Evolutionary conservation across 495 filamentous ascomycete species (phyloP).

Genomic region (Penicilliopsis zonata): DNA sequence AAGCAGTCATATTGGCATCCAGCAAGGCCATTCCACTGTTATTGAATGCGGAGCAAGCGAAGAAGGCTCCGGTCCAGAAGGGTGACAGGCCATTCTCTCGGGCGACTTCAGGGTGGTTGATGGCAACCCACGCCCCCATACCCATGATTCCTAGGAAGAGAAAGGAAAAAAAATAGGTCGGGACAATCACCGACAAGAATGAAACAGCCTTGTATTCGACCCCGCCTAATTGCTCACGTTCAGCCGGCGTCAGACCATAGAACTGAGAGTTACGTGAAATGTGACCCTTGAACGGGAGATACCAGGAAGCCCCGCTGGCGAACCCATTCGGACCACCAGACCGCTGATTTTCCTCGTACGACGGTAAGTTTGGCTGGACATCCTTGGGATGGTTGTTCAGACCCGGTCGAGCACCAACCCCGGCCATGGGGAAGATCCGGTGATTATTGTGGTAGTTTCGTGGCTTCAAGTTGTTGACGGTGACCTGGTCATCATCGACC

Average conservation of each 20-base stretch:
- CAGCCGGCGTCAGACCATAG: constrained; percentile 49
- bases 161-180: constrained; percentile 61
- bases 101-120: constrained; percentile 43
- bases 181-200: constrained; percentile 60
- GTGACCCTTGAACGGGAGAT: constrained; percentile 29
- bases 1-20: constrained; percentile 61
- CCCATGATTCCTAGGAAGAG: constrained; percentile 60
- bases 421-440: constrained; percentile 38
- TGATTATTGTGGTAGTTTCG: constrained; percentile 16
- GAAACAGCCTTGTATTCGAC: constrained; percentile 69
- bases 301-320: constrained; percentile 21
- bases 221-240: constrained; percentile 64
- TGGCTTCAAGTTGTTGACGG: constrained; percentile 12
- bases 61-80: constrained; percentile 38
- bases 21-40: constrained; percentile 81
- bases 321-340: constrained; percentile 16
- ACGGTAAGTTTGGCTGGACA: constrained; percentile 9
- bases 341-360: constrained; percentile 7
- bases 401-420: constrained; percentile 39
- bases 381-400: constrained; percentile 27
- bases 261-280: constrained; percentile 66
- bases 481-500: constrained; percentile 21
- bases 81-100: constrained; percentile 58
- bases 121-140: constrained; percentile 58
- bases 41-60: constrained; percentile 62